A percentile compares a stretch with the other conserved stretches of the same genome.
Conservation (phyloP, 306 rosid genomes). For the Benincasa hispida region DNA sequence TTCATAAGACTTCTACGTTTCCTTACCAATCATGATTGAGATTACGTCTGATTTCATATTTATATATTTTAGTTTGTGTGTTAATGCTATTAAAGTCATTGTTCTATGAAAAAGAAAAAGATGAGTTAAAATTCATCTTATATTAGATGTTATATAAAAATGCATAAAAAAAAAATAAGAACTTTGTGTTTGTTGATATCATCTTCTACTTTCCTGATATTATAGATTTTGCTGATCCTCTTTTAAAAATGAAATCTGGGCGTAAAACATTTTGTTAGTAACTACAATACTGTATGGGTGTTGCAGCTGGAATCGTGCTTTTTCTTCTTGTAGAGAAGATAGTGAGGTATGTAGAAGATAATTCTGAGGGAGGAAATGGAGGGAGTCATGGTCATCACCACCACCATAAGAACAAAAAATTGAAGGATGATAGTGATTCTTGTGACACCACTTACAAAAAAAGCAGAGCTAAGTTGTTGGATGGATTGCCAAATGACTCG, state of each 20-base stretch:
- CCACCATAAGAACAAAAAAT: conserved; percentile 43
- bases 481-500: conserved; percentile 17
- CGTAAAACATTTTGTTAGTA: not conserved
- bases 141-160: not conserved
- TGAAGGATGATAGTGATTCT: conserved; percentile 48
- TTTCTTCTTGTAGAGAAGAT: conserved; percentile 91
- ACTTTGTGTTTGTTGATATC: not conserved
- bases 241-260: not conserved
- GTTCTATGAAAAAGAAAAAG: not conserved
- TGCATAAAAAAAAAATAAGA: not conserved
- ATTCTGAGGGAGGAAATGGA: conserved; percentile 51
- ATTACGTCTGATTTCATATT: not conserved
- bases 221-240: not conserved
- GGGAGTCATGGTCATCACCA: conserved; percentile 77
- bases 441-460: conserved; percentile 20
- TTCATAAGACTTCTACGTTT: not conserved
- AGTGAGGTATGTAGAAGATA: conserved; percentile 83
- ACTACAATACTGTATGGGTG: not conserved
- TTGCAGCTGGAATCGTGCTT: conserved; percentile 83
- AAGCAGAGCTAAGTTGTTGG: conserved; percentile 15
- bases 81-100: not conserved
- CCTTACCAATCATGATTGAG: not conserved
- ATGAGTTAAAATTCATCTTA: not conserved
- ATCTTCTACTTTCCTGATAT: not conserved
- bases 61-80: not conserved